A percentile compares a stretch with the other conserved stretches of the same genome.
These are phyloP conservation scores for Ogataea zsoltii DNA, from an alignment of 805 yeast species.

Conservation along the genomic window DNA sequence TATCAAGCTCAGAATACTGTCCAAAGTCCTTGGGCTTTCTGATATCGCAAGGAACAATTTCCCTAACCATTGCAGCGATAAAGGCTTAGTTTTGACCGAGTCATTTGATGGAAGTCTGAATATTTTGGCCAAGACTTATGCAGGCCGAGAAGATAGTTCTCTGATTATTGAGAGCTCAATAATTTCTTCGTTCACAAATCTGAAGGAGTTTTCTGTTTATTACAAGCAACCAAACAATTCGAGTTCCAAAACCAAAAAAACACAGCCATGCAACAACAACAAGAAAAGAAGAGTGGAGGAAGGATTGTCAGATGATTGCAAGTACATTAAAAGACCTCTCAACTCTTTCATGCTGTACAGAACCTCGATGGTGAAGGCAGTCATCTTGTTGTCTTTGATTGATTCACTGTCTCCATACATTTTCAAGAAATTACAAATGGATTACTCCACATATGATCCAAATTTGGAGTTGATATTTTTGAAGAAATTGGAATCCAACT, in stretches of 20 bases:
- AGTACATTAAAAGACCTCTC: slow-evolving; percentile 44
- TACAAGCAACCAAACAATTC: slow-evolving; percentile 24
- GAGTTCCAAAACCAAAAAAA: background rate
- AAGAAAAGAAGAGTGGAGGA: slow-evolving; percentile 6
- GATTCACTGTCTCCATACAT: slow-evolving; percentile 25
- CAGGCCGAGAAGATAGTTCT: slow-evolving; percentile 26
- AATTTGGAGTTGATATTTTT: slow-evolving; percentile 18
- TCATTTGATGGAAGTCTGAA: slow-evolving; percentile 15
- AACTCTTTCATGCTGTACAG: slow-evolving; percentile 51
- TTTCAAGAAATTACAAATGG: slow-evolving; percentile 18
- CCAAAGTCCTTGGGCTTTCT: slow-evolving; percentile 22
- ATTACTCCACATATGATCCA: slow-evolving; percentile 20
- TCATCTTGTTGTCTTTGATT: slow-evolving; percentile 31
- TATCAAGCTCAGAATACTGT: slow-evolving; percentile 23
- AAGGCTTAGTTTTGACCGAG: slow-evolving; percentile 26
- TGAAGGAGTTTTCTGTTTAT: slow-evolving; percentile 28
- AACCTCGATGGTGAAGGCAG: slow-evolving; percentile 42
- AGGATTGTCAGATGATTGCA: slow-evolving; percentile 1
- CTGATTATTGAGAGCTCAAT: slow-evolving; percentile 22
- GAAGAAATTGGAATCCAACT: slow-evolving; percentile 9
- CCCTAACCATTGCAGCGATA: slow-evolving; percentile 20
- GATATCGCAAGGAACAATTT: slow-evolving; percentile 5
- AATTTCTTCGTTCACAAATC: slow-evolving; percentile 20
- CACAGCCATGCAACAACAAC: slow-evolving; percentile 2
- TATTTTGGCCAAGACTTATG: slow-evolving; percentile 29